These are phyloP conservation scores for Tilletia horrida DNA, from an alignment of 1,284 basidiomycete species.

Conservation along the genomic window DNA sequence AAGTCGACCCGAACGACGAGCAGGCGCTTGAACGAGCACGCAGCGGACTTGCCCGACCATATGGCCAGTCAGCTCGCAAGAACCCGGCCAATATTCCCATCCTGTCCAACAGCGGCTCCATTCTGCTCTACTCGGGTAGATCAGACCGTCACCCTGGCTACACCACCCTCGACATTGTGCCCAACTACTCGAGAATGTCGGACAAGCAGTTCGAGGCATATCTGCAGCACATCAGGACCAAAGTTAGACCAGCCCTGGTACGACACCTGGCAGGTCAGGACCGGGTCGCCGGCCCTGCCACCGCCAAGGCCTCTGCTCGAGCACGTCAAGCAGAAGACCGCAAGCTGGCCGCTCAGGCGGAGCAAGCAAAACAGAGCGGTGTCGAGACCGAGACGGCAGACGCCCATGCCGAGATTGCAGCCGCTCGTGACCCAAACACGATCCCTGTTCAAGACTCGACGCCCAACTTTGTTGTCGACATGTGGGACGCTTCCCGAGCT, in stretches of 20 bases:
- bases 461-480: constrained; percentile 2
- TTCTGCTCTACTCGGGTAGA: background rate
- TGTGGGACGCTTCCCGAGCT: constrained; percentile 13
- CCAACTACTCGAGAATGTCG: constrained; percentile 43
- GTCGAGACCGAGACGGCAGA: constrained; percentile 10
- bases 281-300: background rate
- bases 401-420: constrained; percentile 16
- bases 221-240: constrained; percentile 30
- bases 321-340: constrained; percentile 8
- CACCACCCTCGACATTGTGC: constrained; percentile 37
- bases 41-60: constrained; percentile 1
- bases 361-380: background rate
- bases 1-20: constrained; percentile 29
- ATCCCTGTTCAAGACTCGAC: background rate
- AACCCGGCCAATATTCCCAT: background rate
- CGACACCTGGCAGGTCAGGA: constrained; percentile 7
- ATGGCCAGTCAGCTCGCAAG: background rate
- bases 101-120: background rate
- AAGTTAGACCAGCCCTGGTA: constrained; percentile 3
- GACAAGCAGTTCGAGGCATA: constrained; percentile 41
- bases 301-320: background rate
- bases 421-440: background rate
- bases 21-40: constrained; percentile 22
- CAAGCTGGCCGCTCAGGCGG: background rate
- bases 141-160: constrained; percentile 18